These are phyloP conservation scores for Mallotus japonicus DNA, from an alignment of 441 rosid genomes.

Conservation along the genomic window DNA sequence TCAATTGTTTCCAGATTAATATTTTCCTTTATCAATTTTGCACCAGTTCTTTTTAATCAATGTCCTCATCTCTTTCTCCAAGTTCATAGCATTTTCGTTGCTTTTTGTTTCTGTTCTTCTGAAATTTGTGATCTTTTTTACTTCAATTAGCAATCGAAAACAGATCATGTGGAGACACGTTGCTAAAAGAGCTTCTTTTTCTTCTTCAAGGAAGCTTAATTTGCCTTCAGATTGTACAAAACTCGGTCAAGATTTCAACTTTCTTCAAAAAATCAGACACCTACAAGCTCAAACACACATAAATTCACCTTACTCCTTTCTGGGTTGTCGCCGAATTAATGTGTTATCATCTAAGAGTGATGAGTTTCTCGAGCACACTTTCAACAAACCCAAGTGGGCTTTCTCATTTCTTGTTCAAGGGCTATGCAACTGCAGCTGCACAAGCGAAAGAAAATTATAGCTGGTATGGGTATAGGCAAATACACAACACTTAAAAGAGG, in stretches of 20 bases:
- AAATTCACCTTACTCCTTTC: slow-evolving; percentile 21
- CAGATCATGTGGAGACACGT: slow-evolving; percentile 74
- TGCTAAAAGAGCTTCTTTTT: slow-evolving; percentile 46
- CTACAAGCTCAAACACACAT: slow-evolving; percentile 17
- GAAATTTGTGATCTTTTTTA: background rate
- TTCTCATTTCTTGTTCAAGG: slow-evolving; percentile 25
- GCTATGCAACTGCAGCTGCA: slow-evolving; percentile 53
- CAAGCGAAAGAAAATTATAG: slow-evolving; percentile 47
- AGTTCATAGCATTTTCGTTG: background rate
- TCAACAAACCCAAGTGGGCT: slow-evolving; percentile 19
- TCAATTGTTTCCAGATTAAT: background rate
- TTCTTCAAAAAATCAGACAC: slow-evolving; percentile 18
- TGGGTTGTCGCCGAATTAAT: slow-evolving; percentile 26
- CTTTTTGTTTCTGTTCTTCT: background rate
- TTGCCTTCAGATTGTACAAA: slow-evolving; percentile 18
- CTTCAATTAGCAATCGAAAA: slow-evolving; percentile 3
- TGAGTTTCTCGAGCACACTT: slow-evolving; percentile 27
- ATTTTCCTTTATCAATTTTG: background rate
- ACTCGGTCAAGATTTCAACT: slow-evolving; percentile 9
- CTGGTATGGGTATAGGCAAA: slow-evolving; percentile 59
- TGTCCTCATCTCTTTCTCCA: background rate
- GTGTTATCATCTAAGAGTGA: slow-evolving; percentile 24
- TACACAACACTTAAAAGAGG: slow-evolving; percentile 46
- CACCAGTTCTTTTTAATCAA: background rate
- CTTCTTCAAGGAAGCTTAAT: slow-evolving; percentile 35